Base-by-base conservation (phyloP, 2,329 filamentous ascomycete genomes). In the Thielaviopsis cerberus region DNA sequence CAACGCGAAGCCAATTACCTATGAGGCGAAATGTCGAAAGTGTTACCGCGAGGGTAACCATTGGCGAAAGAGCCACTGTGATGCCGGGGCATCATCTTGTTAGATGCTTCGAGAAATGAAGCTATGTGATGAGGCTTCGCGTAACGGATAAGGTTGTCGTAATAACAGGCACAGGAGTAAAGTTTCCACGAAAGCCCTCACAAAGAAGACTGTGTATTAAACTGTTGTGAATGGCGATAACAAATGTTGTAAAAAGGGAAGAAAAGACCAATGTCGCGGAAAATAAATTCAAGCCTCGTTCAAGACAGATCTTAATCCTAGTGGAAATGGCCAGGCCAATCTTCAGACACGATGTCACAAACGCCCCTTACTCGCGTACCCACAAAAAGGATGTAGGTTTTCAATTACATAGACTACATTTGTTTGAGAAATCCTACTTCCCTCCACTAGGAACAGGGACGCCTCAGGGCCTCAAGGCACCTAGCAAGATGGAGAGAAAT, bases 21-120 rank as follows among this genome's bases (percentile, higher is more conserved):
- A 70, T 95, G 88, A 64, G 88, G 87, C 64, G 87, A 88, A 67
- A 94, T 90, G 64, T 88, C 88, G 69, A 94, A 91, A 52, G 85
- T 86, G 67, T 83, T 83, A 61, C 78, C 79, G 63, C 83, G 78
- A 63, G 86, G 85, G 70, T 90, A 90, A 68, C 88, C 90, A 74
- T 92, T 94, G 62, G 84, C 81, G 71, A 86, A 91, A 70, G 83
- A 83, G 71, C 74, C 74, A 62, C 75, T 73, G 68, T 85, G 79
- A 77, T 94, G 88, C 75, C 88, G 82, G 69, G 91, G 86, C 82
- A 92, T 89, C 81, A 85, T 86, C 74, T 81, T 82, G 69, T 72
- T 73, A 68, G 63, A 59, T 22, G 30, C 22, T 37, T 53, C 25
- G 58, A 24, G 48, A 30, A 27, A 48, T 48, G 20, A 34, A 50